phyloP scores from a whole-genome alignment of 164 flowering plant species.

The Magnolia sinica region DNA sequence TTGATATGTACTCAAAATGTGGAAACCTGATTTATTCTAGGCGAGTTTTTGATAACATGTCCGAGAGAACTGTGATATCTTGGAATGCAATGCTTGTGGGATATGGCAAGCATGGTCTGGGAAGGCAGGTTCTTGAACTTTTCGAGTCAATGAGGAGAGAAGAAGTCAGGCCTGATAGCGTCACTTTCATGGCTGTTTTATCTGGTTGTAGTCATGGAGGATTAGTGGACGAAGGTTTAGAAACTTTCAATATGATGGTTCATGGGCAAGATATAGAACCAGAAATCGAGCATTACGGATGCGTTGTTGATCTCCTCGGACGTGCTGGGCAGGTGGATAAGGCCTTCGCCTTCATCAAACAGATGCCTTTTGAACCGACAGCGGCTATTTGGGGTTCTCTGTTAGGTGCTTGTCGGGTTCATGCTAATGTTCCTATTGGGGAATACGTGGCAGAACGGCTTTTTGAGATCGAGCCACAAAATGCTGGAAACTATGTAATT shows the following conservation, averaged over 20 bases:
- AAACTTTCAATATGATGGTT: conserved; percentile 21
- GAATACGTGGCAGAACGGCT: conserved; percentile 28
- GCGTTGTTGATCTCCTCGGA: conserved; percentile 35
- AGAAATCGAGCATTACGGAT: conserved; percentile 28
- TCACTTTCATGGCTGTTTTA: conserved; percentile 29
- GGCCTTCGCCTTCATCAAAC: conserved; percentile 24
- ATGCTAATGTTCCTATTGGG: conserved; percentile 23
- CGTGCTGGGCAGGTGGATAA: conserved; percentile 27
- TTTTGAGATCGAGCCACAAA: conserved; percentile 30
- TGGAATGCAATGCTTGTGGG: conserved; percentile 39
- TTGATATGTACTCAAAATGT: conserved; percentile 38
- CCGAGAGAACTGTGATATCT: conserved; percentile 24
- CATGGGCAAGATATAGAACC: conserved; percentile 16
- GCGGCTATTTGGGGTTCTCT: conserved; percentile 35
- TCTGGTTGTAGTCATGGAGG: conserved; percentile 38
- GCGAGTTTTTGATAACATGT: conserved; percentile 27
- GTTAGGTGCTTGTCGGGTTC: conserved; percentile 30
- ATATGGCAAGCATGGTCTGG: conserved; percentile 36
- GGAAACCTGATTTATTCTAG: conserved; percentile 25
- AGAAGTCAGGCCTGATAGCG: conserved; percentile 23
- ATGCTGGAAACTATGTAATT: conserved; percentile 32
- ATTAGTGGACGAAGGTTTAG: conserved; percentile 29
- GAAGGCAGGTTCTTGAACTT: conserved; percentile 27
- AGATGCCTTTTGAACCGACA: conserved; percentile 31
- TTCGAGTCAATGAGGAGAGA: conserved; percentile 18